A percentile compares a stretch with the other conserved stretches of the same genome.
Conservation (phyloP, 2,329 filamentous ascomycete species). For the Hymenoscyphus scutula region DNA sequence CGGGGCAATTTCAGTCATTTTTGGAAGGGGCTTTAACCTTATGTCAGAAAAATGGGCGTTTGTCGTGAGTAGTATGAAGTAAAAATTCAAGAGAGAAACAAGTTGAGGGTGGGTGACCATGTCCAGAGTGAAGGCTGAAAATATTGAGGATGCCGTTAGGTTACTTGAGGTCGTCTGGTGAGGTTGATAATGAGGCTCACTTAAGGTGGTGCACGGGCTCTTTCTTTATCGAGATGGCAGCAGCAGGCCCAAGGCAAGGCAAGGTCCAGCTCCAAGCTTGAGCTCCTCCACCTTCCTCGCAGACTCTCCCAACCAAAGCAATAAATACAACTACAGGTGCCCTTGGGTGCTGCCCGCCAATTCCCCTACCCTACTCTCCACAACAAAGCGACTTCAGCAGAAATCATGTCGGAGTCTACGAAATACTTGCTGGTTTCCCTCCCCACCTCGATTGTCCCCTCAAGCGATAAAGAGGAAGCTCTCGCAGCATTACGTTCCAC, state of each 20-base stretch:
- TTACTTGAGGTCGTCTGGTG: too few relatives aligned
- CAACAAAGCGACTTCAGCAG: constrained; percentile 16
- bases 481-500: constrained; percentile 71
- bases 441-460: constrained; percentile 81
- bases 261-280: constrained; percentile 17
- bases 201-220: constrained; percentile 14
- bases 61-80: too few relatives aligned
- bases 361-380: constrained; percentile 8
- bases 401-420: constrained; percentile 32
- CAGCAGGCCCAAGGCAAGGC: too few relatives aligned
- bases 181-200: constrained; percentile 13
- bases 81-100: too few relatives aligned
- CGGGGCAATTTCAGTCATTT: too few relatives aligned
- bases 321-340: constrained; percentile 14
- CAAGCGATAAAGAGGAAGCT: constrained; percentile 77
- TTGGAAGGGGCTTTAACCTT: too few relatives aligned
- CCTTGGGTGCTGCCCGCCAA: constrained; percentile 15
- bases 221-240: constrained; percentile 10
- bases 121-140: constrained; percentile 5
- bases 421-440: constrained; percentile 90
- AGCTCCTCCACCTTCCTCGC: constrained; percentile 15
- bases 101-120: too few relatives aligned
- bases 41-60: too few relatives aligned
- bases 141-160: neutral
- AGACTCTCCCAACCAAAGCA: constrained; percentile 10